phyloP scores from a whole-genome alignment of 305 asterid species.

The Fraxinus albicans region DNA sequence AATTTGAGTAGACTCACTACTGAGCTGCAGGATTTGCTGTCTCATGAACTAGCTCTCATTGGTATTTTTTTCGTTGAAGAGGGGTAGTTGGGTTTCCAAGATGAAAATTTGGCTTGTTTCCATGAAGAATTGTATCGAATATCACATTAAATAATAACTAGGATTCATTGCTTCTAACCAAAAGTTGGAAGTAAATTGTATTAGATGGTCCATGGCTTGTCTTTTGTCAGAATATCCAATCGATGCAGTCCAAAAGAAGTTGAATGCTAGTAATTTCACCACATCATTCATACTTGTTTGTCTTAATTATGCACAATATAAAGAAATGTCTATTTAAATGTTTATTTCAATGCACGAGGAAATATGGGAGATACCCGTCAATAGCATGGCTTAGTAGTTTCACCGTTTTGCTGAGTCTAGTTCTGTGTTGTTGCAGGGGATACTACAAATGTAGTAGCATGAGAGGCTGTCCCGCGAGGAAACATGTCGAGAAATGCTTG shows the following conservation, averaged over 20 bases:
- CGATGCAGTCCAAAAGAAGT: background rate
- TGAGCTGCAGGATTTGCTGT: background rate
- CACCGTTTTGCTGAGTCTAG: background rate
- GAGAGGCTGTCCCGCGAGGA: conserved; percentile 96
- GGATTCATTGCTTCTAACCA: background rate
- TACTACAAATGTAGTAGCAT: conserved; percentile 91
- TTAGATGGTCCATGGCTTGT: background rate
- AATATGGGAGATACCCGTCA: background rate
- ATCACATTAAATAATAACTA: background rate
- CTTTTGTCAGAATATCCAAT: background rate
- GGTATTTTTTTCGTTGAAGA: background rate
- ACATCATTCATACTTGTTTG: background rate
- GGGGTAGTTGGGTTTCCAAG: background rate
- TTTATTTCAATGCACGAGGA: background rate
- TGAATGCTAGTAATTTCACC: background rate
- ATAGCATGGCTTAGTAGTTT: conserved; percentile 5
- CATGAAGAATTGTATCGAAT: background rate
- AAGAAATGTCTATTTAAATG: background rate
- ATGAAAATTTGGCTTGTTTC: background rate
- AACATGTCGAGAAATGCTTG: conserved; percentile 85
- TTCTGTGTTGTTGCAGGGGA: conserved; percentile 57
- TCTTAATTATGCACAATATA: background rate
- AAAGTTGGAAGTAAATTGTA: background rate
- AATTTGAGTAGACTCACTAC: background rate
- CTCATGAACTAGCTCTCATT: background rate